phyloP scores from a whole-genome alignment of 108 stramenopile genomes.

The Seminavis robusta region DNA sequence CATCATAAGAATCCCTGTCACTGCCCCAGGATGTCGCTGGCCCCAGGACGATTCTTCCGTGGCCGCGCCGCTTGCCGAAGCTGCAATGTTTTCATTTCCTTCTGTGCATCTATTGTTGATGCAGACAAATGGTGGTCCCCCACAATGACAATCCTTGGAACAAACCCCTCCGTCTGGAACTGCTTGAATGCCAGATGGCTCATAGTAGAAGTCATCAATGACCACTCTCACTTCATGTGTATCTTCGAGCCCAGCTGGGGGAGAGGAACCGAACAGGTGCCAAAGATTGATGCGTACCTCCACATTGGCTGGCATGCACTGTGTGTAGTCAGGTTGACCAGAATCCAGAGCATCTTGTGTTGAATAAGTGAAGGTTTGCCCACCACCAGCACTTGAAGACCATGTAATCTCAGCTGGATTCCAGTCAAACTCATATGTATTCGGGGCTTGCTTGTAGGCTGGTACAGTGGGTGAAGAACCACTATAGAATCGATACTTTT shows the following conservation, averaged over 20 bases:
- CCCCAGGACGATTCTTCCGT: too few relatives aligned
- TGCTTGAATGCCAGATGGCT: not conserved
- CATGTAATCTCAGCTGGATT: constrained; percentile 1
- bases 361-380: constrained; percentile 2
- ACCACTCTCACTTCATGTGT: not conserved
- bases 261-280: constrained; percentile 20
- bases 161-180: not conserved
- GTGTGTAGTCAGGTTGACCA: constrained; percentile 1
- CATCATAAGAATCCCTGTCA: too few relatives aligned
- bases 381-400: not conserved
- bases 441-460: not conserved
- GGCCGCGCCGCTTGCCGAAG: too few relatives aligned
- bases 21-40: too few relatives aligned
- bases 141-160: constrained; percentile 5
- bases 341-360: constrained; percentile 1
- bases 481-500: not conserved
- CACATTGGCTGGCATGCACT: constrained; percentile 5
- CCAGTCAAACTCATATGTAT: constrained; percentile 6
- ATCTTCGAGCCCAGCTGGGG: not conserved
- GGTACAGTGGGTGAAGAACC: not conserved
- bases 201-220: not conserved
- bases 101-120: too few relatives aligned
- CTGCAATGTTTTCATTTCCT: not conserved
- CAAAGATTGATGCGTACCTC: constrained; percentile 20
- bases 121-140: not conserved